phyloP scores from a whole-genome alignment of 2,329 filamentous ascomycete genomes.

The Kalaharituber pfeilii region DNA sequence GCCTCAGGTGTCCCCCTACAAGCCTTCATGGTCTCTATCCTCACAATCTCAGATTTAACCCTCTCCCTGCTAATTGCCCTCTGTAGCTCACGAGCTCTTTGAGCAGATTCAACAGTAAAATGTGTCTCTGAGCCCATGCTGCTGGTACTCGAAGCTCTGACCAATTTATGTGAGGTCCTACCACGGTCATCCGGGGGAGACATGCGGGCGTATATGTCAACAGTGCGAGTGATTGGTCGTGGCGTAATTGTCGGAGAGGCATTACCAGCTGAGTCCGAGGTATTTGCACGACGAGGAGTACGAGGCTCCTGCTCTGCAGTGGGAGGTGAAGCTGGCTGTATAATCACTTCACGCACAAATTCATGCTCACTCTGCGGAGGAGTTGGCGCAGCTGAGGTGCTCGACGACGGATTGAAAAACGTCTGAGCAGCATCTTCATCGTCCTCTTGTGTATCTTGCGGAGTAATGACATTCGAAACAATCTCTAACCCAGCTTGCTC shows the following conservation, averaged over 20 bases:
- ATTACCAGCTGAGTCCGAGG: neutral
- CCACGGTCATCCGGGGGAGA: neutral
- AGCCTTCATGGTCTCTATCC: neutral
- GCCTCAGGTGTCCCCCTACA: neutral
- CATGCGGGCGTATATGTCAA: conserved; percentile 14
- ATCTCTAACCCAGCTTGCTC: neutral
- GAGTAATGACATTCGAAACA: neutral
- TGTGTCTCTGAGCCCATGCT: neutral
- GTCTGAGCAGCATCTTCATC: neutral
- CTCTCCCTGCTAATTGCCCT: neutral
- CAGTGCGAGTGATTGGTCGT: conserved; percentile 9
- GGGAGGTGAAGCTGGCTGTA: neutral
- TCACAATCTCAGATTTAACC: neutral
- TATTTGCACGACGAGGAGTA: neutral
- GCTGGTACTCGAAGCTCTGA: neutral
- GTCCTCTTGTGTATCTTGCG: neutral
- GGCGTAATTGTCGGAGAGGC: neutral
- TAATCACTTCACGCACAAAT: neutral
- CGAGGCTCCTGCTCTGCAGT: neutral
- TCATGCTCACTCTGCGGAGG: neutral
- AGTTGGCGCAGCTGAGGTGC: neutral
- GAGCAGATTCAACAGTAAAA: neutral
- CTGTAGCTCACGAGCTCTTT: neutral
- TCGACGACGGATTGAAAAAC: neutral
- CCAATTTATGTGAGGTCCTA: neutral